These are phyloP conservation scores for Conticribra guillardii DNA, from an alignment of 108 stramenopile genomes.

Conservation along the genomic window DNA sequence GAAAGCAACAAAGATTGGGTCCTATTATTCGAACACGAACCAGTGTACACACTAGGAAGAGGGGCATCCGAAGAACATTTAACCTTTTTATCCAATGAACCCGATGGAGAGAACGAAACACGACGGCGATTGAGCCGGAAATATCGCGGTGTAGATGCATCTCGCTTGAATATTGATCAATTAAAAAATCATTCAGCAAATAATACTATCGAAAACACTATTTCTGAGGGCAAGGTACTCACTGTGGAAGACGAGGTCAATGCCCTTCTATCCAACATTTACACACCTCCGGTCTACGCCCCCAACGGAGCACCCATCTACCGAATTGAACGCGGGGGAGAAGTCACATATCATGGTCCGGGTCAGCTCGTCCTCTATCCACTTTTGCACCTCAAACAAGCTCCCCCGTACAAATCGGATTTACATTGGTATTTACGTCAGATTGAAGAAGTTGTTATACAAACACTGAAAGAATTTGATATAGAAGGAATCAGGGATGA, in stretches of 20 bases:
- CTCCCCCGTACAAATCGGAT: slow-evolving; percentile 72
- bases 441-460: slow-evolving; percentile 93
- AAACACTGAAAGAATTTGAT: slow-evolving; percentile 59
- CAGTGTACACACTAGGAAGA: slow-evolving; percentile 97
- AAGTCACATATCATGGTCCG: slow-evolving; percentile 99
- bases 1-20: slow-evolving; percentile 69
- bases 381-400: slow-evolving; percentile 76
- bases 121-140: slow-evolving; percentile 31
- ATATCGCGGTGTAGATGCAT: slow-evolving; percentile 47
- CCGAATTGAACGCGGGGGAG: slow-evolving; percentile 95
- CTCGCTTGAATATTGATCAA: slow-evolving; percentile 26
- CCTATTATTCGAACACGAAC: slow-evolving; percentile 92
- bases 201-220: neutral
- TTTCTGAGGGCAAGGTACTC: slow-evolving; percentile 20
- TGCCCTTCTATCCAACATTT: neutral
- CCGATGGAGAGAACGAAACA: slow-evolving; percentile 17
- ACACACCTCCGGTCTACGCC: slow-evolving; percentile 60
- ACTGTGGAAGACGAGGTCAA: neutral
- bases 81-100: slow-evolving; percentile 54
- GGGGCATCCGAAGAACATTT: slow-evolving; percentile 84
- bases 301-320: slow-evolving; percentile 82
- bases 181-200: slow-evolving; percentile 3
- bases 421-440: slow-evolving; percentile 94
- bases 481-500: slow-evolving; percentile 70
- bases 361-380: slow-evolving; percentile 97